These are phyloP conservation scores for Malassezia restricta DNA, from an alignment of 1,284 basidiomycete genomes.

Conservation along the genomic window DNA sequence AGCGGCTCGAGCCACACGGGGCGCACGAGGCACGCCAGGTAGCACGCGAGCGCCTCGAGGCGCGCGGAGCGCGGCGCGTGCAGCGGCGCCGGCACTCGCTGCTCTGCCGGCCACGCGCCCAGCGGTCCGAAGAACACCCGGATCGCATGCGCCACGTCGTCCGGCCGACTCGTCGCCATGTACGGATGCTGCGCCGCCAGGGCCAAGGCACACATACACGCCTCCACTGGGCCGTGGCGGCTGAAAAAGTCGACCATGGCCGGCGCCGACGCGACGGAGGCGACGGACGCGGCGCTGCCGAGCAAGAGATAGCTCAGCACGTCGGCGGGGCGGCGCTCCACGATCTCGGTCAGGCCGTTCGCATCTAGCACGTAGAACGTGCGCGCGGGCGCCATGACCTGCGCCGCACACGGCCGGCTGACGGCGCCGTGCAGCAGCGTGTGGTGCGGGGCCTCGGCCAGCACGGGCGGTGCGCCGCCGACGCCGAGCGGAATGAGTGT, in stretches of 20 bases:
- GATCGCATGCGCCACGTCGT: slow-evolving; percentile 37
- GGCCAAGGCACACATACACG: slow-evolving; percentile 79
- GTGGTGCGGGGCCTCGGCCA: slow-evolving; percentile 22
- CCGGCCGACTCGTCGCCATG: slow-evolving; percentile 14
- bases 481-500: slow-evolving; percentile 25
- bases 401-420: slow-evolving; percentile 65
- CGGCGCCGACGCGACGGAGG: slow-evolving; percentile 25
- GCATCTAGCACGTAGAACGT: slow-evolving; percentile 78
- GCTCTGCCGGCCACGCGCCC: slow-evolving; percentile 34
- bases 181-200: slow-evolving; percentile 48
- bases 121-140: slow-evolving; percentile 38
- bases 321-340: slow-evolving; percentile 73
- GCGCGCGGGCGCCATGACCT: slow-evolving; percentile 60
- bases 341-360: slow-evolving; percentile 66
- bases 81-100: slow-evolving; percentile 23
- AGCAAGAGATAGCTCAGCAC: slow-evolving; percentile 53
- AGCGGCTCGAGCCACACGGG: slow-evolving; percentile 71
- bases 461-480: slow-evolving; percentile 25
- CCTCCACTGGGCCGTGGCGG: slow-evolving; percentile 49
- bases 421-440: slow-evolving; percentile 19
- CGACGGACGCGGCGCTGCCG: slow-evolving; percentile 29
- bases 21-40: slow-evolving; percentile 69
- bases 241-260: slow-evolving; percentile 39
- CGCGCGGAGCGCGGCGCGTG: slow-evolving; percentile 47
- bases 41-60: slow-evolving; percentile 76